Base-by-base conservation (phyloP, 208 protist species). In the Crithidia bombi region DNA sequence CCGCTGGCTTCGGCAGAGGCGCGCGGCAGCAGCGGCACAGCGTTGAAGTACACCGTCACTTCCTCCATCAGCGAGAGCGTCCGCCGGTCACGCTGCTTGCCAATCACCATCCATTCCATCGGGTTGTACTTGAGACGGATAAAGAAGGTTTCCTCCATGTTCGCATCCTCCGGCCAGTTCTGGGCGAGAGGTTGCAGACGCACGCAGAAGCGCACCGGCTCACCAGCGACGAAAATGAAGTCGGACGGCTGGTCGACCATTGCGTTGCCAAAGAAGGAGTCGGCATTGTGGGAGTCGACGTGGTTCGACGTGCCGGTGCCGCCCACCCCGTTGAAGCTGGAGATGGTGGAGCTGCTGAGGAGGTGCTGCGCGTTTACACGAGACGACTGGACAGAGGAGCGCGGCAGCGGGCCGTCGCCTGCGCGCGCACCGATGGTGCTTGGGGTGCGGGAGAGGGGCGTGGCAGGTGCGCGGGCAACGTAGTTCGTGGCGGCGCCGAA, bases 111-210 rank as follows among this genome's bases (percentile, higher is more conserved):
- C 88, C 90, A 96, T 73, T 85, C 69, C 52, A 69, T 28, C n/a
- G 87, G 67, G 65, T 92, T 81, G 51, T 73, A 83, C 58, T 82
- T 75, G 26, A 96, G 82, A 4, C 73, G 61, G 25, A 96, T 82
- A n/a, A 92, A 80, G 73, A 96, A 93, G 50, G 87, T 84, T 66
- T 92, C 82, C 63, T 90, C 82, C 38, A 81, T 61, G 9, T 39
- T 78, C 21, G 81, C 78, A 19, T 83, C 85, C 61, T 92, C 86
- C 5, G 90, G 86, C 87, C 87, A 93, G 79, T 96, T 93, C 52
- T 90, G 79, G 15, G 83, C 79, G 49, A 90, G 81, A 32, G 90
- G 87, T 54, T 89, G 74, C 28, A 95, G 63, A 2, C 73, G 78
- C 39, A 93, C 87, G 25, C 79, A 81, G 61, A 95, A 93, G 41